Conservation (phyloP, 2,329 filamentous ascomycete genomes). For the Parafenestella ontariensis region DNA sequence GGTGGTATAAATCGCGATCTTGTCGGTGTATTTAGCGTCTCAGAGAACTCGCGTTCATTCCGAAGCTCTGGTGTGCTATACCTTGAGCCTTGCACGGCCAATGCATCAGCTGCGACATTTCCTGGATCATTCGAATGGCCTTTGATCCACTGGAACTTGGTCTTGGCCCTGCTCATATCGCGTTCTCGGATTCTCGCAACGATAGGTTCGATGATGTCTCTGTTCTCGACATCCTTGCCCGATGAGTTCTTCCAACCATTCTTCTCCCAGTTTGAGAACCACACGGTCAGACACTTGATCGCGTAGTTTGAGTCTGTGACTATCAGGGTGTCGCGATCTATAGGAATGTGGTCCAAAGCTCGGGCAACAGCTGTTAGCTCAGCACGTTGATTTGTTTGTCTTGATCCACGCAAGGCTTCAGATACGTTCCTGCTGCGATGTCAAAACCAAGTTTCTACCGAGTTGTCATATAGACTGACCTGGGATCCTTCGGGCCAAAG, state of each 20-base stretch:
- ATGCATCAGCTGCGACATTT: constrained; percentile 77
- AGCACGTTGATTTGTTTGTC: constrained; percentile 95
- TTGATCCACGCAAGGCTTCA: constrained; percentile 74
- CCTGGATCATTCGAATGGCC: constrained; percentile 77
- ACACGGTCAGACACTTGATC: constrained; percentile 86
- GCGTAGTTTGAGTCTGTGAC: constrained; percentile 89
- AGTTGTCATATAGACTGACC: constrained; percentile 51
- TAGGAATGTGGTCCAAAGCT: constrained; percentile 77
- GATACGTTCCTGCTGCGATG: constrained; percentile 68
- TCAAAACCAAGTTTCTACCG: not conserved
- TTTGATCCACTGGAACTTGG: constrained; percentile 86
- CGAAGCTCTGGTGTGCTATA: constrained; percentile 22
- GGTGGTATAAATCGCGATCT: not conserved
- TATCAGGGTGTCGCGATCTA: constrained; percentile 74
- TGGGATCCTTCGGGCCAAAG: constrained; percentile 65
- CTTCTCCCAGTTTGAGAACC: constrained; percentile 78
- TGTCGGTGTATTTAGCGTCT: constrained; percentile 11
- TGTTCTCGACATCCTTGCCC: constrained; percentile 80
- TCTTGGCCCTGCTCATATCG: constrained; percentile 59
- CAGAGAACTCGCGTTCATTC: constrained; percentile 12
- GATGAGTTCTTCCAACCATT: constrained; percentile 79
- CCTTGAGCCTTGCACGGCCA: constrained; percentile 28
- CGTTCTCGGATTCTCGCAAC: constrained; percentile 74
- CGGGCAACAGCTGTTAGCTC: constrained; percentile 88
- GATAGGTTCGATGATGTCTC: constrained; percentile 79